Percentiles rank a stretch among this genome's conserved stretches.
These are phyloP conservation scores for Carpinus fangiana DNA, from an alignment of 306 rosid genomes.

Conservation along the genomic window DNA sequence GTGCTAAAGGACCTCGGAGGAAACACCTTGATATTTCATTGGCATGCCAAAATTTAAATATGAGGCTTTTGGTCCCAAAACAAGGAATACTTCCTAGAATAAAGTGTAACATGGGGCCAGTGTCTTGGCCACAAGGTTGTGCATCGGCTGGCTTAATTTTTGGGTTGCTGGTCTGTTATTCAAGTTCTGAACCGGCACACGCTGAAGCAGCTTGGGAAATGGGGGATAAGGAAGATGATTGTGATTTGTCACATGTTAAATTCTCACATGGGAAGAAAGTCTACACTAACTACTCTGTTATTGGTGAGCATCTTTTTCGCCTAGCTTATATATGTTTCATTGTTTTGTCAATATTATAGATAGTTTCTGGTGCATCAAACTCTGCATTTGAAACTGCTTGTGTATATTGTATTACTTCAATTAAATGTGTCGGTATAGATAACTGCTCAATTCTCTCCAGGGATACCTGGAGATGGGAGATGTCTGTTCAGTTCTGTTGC, in stretches of 20 bases:
- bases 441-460: constrained; percentile 43
- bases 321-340: background rate
- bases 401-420: background rate
- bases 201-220: constrained; percentile 51
- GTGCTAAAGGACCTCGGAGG: constrained; percentile 38
- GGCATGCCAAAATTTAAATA: constrained; percentile 50
- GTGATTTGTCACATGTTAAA: constrained; percentile 39
- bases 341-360: background rate
- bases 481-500: constrained; percentile 92
- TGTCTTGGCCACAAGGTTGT: constrained; percentile 56
- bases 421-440: constrained; percentile 18
- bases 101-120: constrained; percentile 47
- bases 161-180: constrained; percentile 64
- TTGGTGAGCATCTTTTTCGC: constrained; percentile 55
- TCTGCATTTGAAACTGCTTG: background rate
- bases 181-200: constrained; percentile 52
- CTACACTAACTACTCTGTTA: constrained; percentile 75
- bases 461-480: constrained; percentile 98
- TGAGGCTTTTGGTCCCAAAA: constrained; percentile 55
- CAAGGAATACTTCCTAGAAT: constrained; percentile 51
- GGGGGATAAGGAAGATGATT: constrained; percentile 40
- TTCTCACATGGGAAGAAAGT: constrained; percentile 75
- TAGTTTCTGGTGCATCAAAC: background rate
- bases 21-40: constrained; percentile 52
- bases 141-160: constrained; percentile 67